Conservation (phyloP, 257 asterid species). For the Ilex asprella region DNA sequence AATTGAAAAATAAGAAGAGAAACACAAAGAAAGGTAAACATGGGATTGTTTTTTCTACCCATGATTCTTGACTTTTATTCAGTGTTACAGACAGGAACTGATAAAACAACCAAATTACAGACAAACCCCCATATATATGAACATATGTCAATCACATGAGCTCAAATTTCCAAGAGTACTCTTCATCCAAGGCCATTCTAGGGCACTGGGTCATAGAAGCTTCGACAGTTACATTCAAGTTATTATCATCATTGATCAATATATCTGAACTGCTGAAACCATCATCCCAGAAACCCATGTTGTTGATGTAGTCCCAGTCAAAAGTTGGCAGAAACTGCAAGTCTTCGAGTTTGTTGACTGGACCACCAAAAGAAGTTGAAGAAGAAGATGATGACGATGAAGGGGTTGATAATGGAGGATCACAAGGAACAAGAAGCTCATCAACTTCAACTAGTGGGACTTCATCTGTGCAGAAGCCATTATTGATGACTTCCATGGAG, state of each 20-base stretch:
- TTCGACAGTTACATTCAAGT: constrained; percentile 5
- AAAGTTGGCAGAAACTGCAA: constrained; percentile 29
- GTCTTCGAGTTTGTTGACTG: constrained; percentile 22
- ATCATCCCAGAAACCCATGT: constrained; percentile 61
- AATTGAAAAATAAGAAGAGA: no score
- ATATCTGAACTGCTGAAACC: constrained; percentile 47
- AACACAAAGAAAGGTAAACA: no score
- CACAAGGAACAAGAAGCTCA: constrained; percentile 41
- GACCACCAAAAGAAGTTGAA: constrained; percentile 11
- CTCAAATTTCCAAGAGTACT: constrained; percentile 21
- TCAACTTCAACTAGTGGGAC: constrained; percentile 67
- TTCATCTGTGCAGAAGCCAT: constrained; percentile 66
- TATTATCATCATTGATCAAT: constrained; percentile 24
- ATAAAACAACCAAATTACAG: no score
- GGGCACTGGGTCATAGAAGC: neutral
- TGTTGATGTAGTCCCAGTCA: constrained; percentile 32
- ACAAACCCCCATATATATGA: no score
- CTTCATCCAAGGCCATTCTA: constrained; percentile 10
- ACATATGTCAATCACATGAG: no score
- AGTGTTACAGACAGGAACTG: no score
- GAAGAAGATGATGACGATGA: constrained; percentile 11
- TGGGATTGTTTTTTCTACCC: no score
- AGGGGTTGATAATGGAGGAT: constrained; percentile 29
- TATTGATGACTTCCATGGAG: constrained; percentile 30
- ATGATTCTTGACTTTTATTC: no score